Base-by-base conservation (phyloP, 305 asterid genomes). In the Lippia alba region DNA sequence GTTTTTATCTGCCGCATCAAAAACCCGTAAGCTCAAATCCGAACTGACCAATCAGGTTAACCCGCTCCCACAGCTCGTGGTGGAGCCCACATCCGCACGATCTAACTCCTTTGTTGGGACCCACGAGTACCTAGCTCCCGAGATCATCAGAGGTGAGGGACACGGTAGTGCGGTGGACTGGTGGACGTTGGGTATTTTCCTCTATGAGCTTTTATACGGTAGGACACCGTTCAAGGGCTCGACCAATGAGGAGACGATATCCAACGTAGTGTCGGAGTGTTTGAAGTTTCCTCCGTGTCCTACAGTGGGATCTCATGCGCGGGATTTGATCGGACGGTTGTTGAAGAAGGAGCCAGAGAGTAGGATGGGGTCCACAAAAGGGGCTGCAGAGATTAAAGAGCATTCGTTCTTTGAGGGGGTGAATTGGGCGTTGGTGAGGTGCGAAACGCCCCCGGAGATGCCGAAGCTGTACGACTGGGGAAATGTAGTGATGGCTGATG, bases 101-200 rank as follows among this genome's bases (percentile, higher is more conserved):
- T 90, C 99, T 66, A 89, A 90, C 77, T 94, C 99, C 20, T 92
- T 91, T 10, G 98, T 94, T 0, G 99, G 99, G 7, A 94, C 96
- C 3, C 99, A 90, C 12, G 99, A 94, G 17, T 94, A 94, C 82
- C 72, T 94, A 62, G 99, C 99, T 32, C 99, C 99, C 0, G 99
- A 94, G 87, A 83, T 93, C 66, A 82, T 94, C 74, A 87, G 72
- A 81, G 98, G 97, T 45, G 96, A 88, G 72, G 97, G 99, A 12
- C 97, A 94, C 50, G 99, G 99, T 40, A 90, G 97, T 63, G 83
- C 96, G 0, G 98, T 91, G 34, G 99, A 94, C 70, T 94, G 99
- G 99, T 94, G 99, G 99, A 82, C 96, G 18, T 74, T 90, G 16
- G 99, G 98, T 2, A 79, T 94, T 53, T 85, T 94, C 36, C 48